Conservation (phyloP, 805 yeast species). For the Myxozyma mucilagina region DNA sequence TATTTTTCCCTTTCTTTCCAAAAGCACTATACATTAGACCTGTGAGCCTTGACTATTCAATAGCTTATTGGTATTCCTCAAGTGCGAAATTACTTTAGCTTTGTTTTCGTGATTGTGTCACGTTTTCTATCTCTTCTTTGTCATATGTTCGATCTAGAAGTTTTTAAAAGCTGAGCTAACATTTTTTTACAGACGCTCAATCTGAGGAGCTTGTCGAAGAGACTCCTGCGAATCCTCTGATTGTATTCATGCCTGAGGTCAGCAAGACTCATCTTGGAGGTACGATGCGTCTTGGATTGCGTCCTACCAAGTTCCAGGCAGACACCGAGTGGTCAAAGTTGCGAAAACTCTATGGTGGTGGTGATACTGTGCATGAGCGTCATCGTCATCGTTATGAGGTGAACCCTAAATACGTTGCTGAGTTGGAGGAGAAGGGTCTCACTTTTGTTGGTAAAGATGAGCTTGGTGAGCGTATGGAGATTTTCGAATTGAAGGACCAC, state of each 20-base stretch:
- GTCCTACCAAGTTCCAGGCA: conserved; percentile 78
- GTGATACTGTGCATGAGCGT: conserved; percentile 75
- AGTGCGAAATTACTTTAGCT: conserved; percentile 22
- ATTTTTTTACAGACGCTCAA: conserved; percentile 25
- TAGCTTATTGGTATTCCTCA: conserved; percentile 29
- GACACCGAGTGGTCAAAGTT: conserved; percentile 68
- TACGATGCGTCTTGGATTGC: conserved; percentile 96
- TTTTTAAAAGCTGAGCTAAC: conserved; percentile 11
- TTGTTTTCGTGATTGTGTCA: not conserved
- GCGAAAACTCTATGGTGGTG: conserved; percentile 69
- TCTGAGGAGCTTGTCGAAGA: conserved; percentile 43
- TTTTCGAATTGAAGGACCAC: conserved; percentile 80
- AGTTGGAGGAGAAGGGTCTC: conserved; percentile 76
- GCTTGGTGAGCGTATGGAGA: conserved; percentile 87
- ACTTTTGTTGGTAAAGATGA: conserved; percentile 93
- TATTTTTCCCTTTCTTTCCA: not conserved
- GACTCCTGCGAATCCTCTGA: conserved; percentile 66
- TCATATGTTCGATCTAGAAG: not conserved
- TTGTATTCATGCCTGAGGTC: conserved; percentile 98
- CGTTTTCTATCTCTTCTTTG: not conserved
- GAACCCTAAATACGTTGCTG: conserved; percentile 75
- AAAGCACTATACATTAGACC: conserved; percentile 30
- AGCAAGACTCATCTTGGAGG: conserved; percentile 96
- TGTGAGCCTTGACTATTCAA: not conserved
- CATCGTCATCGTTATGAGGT: conserved; percentile 99